Evolutionary conservation across 345 rosid species (phyloP).

Genomic region (Kandelia obovata): DNA sequence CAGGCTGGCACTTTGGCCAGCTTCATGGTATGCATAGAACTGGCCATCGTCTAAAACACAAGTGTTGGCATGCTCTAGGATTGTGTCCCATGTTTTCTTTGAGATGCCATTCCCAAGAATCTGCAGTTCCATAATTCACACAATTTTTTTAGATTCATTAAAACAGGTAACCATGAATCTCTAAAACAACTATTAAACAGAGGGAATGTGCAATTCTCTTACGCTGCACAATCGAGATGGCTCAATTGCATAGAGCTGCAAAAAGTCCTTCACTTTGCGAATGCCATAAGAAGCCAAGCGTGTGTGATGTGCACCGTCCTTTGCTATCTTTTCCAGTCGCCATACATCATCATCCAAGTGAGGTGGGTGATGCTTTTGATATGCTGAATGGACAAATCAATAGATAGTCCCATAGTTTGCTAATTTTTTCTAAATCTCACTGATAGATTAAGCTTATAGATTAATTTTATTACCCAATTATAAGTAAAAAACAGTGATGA

Average conservation of each 20-base stretch:
- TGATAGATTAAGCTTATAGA: no score
- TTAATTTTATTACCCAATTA: neutral
- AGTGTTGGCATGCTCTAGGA: slow-evolving; percentile 51
- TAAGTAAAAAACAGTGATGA: neutral
- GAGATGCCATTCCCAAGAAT: slow-evolving; percentile 40
- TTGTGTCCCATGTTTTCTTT: slow-evolving; percentile 48
- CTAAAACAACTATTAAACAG: neutral
- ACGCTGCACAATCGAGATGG: slow-evolving; percentile 38
- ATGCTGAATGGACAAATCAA: slow-evolving; percentile 37
- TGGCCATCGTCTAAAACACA: slow-evolving; percentile 54
- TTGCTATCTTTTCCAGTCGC: slow-evolving; percentile 71
- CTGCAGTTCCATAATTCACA: slow-evolving; percentile 27
- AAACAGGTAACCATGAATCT: neutral
- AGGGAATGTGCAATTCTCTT: slow-evolving; percentile 19
- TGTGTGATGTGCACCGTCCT: slow-evolving; percentile 42
- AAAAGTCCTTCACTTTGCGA: slow-evolving; percentile 39
- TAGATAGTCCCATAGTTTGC: neutral
- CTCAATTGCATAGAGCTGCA: slow-evolving; percentile 20
- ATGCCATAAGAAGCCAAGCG: slow-evolving; percentile 35
- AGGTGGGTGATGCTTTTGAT: slow-evolving; percentile 78
- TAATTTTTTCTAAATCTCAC: no score
- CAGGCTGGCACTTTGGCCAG: slow-evolving; percentile 26
- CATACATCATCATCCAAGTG: slow-evolving; percentile 53
- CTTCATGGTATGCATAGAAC: slow-evolving; percentile 34
- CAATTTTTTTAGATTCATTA: slow-evolving; percentile 5